Percentiles rank a stretch among this genome's conserved stretches.
These are phyloP conservation scores for Trypanosomatidae sp. DNA, from an alignment of 208 protist species.

Conservation along the genomic window DNA sequence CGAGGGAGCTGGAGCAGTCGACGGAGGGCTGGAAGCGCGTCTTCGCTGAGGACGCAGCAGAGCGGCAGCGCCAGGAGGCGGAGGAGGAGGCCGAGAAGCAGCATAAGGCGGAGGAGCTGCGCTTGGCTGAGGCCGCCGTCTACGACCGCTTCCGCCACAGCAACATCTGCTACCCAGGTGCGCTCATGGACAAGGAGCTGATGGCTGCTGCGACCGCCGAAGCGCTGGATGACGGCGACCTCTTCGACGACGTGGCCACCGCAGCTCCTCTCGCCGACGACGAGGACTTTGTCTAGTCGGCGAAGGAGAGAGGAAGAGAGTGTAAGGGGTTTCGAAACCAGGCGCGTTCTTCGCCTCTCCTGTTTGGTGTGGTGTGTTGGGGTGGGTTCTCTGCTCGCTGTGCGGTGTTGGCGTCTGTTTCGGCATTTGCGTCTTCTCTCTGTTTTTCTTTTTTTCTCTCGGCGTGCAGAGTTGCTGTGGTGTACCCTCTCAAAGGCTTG, in stretches of 20 bases:
- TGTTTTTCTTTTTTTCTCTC: too few species aligned
- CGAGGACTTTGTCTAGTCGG: too few species aligned
- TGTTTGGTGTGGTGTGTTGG: too few species aligned
- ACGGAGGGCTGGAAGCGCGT: constrained; percentile 46
- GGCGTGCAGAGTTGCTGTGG: too few species aligned
- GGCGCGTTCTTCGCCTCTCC: too few species aligned
- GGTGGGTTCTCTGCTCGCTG: too few species aligned
- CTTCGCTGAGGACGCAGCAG: constrained; percentile 39
- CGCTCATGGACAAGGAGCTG: constrained; percentile 24
- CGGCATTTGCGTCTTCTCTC: too few species aligned
- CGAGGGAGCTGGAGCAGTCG: constrained; percentile 37
- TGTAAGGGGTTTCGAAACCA: too few species aligned
- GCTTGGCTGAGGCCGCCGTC: constrained; percentile 33
- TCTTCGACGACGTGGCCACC: constrained; percentile 1
- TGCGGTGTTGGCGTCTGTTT: too few species aligned
- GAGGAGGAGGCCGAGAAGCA: constrained; percentile 30
- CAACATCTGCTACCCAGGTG: constrained; percentile 15
- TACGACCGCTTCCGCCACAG: constrained; percentile 38
- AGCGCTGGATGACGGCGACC: constrained; percentile 3
- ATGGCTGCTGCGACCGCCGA: constrained; percentile 20
- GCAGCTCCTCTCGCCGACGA: not conserved
- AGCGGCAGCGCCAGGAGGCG: constrained; percentile 38
- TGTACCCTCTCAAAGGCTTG: too few species aligned
- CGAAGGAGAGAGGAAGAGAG: too few species aligned
- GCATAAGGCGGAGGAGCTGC: constrained; percentile 38